Percentiles rank a stretch among this genome's conserved stretches.
Evolutionary conservation across 2,329 filamentous ascomycete genomes (phyloP).

Genomic region (Geosmithia morbida): DNA sequence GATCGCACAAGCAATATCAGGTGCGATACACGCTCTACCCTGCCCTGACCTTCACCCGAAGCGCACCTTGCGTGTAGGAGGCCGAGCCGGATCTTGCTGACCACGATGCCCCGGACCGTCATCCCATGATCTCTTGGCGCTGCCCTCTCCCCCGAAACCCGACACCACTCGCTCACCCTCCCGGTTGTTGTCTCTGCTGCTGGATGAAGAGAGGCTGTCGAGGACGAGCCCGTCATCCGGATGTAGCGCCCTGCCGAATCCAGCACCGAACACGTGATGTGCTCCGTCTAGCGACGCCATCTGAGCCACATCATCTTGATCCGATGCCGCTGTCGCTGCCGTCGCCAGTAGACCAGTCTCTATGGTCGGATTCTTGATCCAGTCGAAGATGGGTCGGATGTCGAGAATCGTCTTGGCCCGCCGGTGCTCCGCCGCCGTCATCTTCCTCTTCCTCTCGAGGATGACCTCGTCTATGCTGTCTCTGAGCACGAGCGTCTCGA

Average conservation of each 20-base stretch:
- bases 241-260: conserved; percentile 24
- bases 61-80: too few species aligned
- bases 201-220: conserved; percentile 2
- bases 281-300: conserved; percentile 30
- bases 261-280: conserved; percentile 35
- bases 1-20: too few species aligned
- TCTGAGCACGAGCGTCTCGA: conserved; percentile 72
- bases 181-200: too few species aligned
- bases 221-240: conserved; percentile 31
- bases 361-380: conserved; percentile 40
- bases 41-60: too few species aligned
- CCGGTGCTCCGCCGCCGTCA: conserved; percentile 54
- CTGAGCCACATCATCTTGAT: conserved; percentile 26
- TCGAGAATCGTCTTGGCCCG: conserved; percentile 42
- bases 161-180: too few species aligned
- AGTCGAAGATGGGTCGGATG: conserved; percentile 41
- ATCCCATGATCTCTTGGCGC: background rate
- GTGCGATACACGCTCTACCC: too few species aligned
- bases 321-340: conserved; percentile 9
- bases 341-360: conserved; percentile 9
- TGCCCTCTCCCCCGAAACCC: too few species aligned
- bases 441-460: conserved; percentile 54
- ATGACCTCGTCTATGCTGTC: conserved; percentile 79
- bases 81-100: too few species aligned
- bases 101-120: too few species aligned